These are phyloP conservation scores for Erysimum cheiranthoides DNA, from an alignment of 345 rosid species.

Conservation along the genomic window DNA sequence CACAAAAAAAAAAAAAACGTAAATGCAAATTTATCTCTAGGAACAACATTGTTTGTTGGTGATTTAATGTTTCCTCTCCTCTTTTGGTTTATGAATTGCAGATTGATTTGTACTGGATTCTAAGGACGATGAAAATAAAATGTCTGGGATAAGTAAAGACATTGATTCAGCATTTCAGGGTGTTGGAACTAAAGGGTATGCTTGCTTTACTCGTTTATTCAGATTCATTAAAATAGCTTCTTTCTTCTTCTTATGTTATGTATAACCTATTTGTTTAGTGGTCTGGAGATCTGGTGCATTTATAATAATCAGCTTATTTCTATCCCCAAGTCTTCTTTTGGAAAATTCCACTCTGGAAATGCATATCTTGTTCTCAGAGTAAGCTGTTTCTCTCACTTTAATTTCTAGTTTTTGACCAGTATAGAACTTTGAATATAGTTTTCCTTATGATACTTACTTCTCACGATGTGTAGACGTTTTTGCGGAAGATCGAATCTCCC, in stretches of 20 bases:
- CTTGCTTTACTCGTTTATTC: conserved; percentile 18
- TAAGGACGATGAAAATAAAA: conserved; percentile 41
- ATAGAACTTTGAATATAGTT: background rate
- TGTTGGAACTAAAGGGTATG: conserved; percentile 68
- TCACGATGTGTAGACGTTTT: conserved; percentile 56
- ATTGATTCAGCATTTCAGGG: conserved; percentile 61
- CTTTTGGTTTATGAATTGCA: conserved; percentile 22
- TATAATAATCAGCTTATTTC: conserved; percentile 59
- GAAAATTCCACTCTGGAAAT: conserved; percentile 78
- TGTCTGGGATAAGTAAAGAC: conserved; percentile 57
- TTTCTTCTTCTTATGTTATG: conserved; percentile 17
- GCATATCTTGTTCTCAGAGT: conserved; percentile 72
- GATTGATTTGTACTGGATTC: conserved; percentile 16
- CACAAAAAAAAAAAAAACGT: background rate
- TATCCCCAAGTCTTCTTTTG: conserved; percentile 62
- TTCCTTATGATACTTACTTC: background rate
- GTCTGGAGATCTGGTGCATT: conserved; percentile 82
- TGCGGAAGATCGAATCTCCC: conserved; percentile 58
- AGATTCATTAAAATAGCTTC: background rate
- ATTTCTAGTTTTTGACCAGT: background rate
- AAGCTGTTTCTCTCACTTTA: conserved; percentile 30
- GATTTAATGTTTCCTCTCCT: conserved; percentile 5
- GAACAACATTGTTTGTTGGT: conserved; percentile 11
- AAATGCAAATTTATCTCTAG: background rate
- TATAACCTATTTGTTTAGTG: conserved; percentile 45